phyloP scores from a whole-genome alignment of 352 stramenopile genomes.

The Pythium guiyangense region DNA sequence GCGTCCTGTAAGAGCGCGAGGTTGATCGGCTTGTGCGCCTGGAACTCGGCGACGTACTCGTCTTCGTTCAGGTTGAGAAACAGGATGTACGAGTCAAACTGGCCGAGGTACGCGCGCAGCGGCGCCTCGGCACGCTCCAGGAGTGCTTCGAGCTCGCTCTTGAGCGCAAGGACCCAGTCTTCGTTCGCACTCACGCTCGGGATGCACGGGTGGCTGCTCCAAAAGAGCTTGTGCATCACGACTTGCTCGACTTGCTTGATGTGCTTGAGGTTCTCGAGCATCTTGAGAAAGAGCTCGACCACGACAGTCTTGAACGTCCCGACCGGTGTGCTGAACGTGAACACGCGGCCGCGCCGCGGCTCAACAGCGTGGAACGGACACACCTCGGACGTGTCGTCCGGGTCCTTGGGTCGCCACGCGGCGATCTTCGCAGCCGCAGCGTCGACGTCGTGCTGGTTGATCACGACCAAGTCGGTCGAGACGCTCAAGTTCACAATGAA shows the following conservation, averaged over 20 bases:
- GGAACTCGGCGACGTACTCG: constrained; percentile 69
- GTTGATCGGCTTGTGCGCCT: constrained; percentile 70
- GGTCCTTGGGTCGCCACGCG: constrained; percentile 61
- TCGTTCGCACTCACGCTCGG: constrained; percentile 79
- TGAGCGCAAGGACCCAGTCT: constrained; percentile 71
- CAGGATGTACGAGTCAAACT: constrained; percentile 79
- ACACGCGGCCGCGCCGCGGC: constrained; percentile 41
- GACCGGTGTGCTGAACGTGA: constrained; percentile 68
- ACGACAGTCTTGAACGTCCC: constrained; percentile 50
- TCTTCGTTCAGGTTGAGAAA: constrained; percentile 92
- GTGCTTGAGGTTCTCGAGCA: constrained; percentile 75
- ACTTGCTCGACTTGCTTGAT: constrained; percentile 88
- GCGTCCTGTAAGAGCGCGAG: constrained; percentile 60
- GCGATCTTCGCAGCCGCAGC: constrained; percentile 35
- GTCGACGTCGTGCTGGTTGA: constrained; percentile 77
- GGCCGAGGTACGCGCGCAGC: constrained; percentile 71
- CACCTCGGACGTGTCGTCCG: constrained; percentile 57
- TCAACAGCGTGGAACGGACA: constrained; percentile 48
- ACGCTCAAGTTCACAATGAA: constrained; percentile 74
- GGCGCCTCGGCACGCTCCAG: constrained; percentile 58
- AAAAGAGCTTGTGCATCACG: constrained; percentile 95
- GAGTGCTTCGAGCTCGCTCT: constrained; percentile 44
- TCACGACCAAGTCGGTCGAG: constrained; percentile 62
- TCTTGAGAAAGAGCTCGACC: constrained; percentile 72
- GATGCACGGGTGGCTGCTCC: constrained; percentile 90